Conservation (phyloP, 805 yeast species). For the Ogataea kodamae region DNA sequence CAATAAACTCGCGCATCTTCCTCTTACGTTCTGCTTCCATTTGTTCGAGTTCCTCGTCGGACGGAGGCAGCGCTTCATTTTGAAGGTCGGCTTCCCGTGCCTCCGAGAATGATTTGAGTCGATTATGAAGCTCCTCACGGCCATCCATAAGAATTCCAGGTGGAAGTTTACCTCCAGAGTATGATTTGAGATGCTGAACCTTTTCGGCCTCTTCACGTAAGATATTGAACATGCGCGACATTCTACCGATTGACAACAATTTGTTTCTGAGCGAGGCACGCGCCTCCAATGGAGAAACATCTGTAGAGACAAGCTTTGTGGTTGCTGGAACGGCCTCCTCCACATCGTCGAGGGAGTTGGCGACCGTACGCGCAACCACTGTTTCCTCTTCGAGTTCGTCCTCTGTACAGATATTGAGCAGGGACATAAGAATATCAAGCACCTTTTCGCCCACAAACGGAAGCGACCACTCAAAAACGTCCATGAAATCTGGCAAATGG, state of each 20-base stretch:
- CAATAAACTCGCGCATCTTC: conserved; percentile 36
- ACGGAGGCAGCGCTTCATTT: conserved; percentile 89
- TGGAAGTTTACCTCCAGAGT: conserved; percentile 76
- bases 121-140: conserved; percentile 67
- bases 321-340: conserved; percentile 28
- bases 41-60: conserved; percentile 50
- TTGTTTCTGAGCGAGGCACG: conserved; percentile 62
- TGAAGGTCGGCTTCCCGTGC: conserved; percentile 75
- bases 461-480: conserved; percentile 93
- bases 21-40: conserved; percentile 45
- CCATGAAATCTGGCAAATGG: conserved; percentile 96
- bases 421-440: conserved; percentile 85
- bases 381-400: conserved; percentile 81
- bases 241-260: conserved; percentile 87
- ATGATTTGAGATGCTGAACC: conserved; percentile 71
- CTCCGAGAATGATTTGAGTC: conserved; percentile 72
- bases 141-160: conserved; percentile 84
- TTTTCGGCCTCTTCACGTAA: conserved; percentile 85
- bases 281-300: conserved; percentile 30
- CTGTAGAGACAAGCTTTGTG: conserved; percentile 3
- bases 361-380: conserved; percentile 43
- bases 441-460: conserved; percentile 97
- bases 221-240: conserved; percentile 86
- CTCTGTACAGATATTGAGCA: conserved; percentile 88
- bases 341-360: conserved; percentile 30